A percentile compares a stretch with the other conserved stretches of the same genome.
Conservation (phyloP, 345 rosid species). For the Melaleuca alternifolia region DNA sequence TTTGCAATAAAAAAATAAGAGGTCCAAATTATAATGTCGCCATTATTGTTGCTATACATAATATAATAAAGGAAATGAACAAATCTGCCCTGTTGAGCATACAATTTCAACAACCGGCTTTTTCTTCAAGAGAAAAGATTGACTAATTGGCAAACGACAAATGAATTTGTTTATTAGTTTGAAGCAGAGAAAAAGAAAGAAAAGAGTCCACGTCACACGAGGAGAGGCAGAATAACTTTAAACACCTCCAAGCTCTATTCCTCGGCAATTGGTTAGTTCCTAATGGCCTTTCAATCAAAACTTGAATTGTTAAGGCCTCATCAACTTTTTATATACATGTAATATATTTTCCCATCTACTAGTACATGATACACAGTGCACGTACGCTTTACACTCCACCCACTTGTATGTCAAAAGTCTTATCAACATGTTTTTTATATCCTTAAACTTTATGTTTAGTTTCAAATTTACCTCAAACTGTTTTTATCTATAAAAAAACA, state of each 20-base stretch:
- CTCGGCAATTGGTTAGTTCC: neutral
- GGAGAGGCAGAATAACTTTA: neutral
- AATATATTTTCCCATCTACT: neutral
- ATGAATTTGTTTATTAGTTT: neutral
- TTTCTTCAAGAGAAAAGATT: neutral
- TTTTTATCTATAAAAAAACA: too few species aligned
- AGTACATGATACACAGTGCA: neutral
- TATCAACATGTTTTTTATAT: too few species aligned
- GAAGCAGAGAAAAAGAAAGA: rapidly evolving
- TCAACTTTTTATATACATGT: neutral
- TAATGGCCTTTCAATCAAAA: neutral
- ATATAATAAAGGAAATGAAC: too few species aligned
- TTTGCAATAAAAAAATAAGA: too few species aligned
- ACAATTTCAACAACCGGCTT: neutral
- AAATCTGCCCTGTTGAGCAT: too few species aligned
- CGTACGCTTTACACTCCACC: neutral
- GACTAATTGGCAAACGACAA: neutral
- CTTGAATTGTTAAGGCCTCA: neutral
- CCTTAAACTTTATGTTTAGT: too few species aligned
- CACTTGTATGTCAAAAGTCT: too few species aligned
- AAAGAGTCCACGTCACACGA: neutral
- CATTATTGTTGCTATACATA: too few species aligned
- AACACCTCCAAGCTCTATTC: neutral
- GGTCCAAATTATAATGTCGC: too few species aligned
- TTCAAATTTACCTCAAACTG: too few species aligned